Conservation (phyloP, 2,329 filamentous ascomycete genomes). For the Epichloe scottii region DNA sequence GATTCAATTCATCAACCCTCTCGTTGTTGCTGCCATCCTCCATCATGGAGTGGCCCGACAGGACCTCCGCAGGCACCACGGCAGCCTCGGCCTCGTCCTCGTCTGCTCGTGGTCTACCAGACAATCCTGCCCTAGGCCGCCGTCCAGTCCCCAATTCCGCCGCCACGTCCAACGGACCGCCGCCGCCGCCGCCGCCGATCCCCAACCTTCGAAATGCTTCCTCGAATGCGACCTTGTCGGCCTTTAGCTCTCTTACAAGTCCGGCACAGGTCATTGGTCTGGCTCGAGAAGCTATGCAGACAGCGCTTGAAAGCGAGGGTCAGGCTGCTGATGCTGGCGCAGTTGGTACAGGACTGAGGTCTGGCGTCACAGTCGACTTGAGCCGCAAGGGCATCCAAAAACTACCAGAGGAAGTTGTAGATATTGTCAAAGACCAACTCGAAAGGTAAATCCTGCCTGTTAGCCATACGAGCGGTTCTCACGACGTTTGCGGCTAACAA, state of each 20-base stretch:
- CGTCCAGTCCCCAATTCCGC: slow-evolving; percentile 26
- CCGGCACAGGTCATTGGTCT: slow-evolving; percentile 49
- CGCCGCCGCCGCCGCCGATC: slow-evolving; percentile 32
- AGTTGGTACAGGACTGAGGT: slow-evolving; percentile 47
- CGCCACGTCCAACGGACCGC: slow-evolving; percentile 27
- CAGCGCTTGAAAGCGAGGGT: slow-evolving; percentile 52
- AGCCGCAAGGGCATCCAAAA: slow-evolving; percentile 62
- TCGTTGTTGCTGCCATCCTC: slow-evolving; percentile 11
- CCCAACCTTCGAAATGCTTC: slow-evolving; percentile 34
- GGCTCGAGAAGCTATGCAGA: slow-evolving; percentile 54
- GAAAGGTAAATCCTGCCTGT: slow-evolving; percentile 42
- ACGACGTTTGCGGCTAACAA: slow-evolving; percentile 1
- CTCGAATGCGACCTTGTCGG: slow-evolving; percentile 34
- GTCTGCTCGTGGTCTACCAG: slow-evolving; percentile 24
- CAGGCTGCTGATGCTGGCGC: slow-evolving; percentile 49
- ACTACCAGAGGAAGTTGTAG: slow-evolving; percentile 61
- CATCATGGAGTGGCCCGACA: slow-evolving; percentile 24
- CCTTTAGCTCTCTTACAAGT: slow-evolving; percentile 41
- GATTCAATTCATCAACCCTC: neutral
- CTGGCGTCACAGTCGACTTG: slow-evolving; percentile 66
- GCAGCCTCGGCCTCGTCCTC: slow-evolving; percentile 15
- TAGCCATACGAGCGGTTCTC: neutral
- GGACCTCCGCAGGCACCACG: slow-evolving; percentile 14
- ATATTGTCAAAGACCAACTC: slow-evolving; percentile 61
- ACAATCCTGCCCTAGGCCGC: slow-evolving; percentile 27